Percentiles rank a stretch among this genome's conserved stretches.
phyloP scores from a whole-genome alignment of 495 filamentous ascomycete genomes.

The Aspergillus wentii region DNA sequence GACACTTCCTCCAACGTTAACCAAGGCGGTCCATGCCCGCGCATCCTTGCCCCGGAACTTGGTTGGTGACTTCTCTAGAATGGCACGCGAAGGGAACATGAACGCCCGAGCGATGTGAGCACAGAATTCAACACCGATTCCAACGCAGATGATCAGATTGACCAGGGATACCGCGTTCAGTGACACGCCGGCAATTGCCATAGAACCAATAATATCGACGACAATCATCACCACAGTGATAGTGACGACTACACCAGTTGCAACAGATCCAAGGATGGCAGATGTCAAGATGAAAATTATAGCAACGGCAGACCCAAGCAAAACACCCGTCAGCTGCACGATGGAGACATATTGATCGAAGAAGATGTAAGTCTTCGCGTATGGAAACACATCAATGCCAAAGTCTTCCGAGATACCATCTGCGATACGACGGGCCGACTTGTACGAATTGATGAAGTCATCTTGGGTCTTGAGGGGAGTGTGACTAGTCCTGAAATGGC shows the following conservation, averaged over 20 bases:
- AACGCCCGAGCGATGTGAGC: conserved; percentile 95
- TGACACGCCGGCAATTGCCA: conserved; percentile 85
- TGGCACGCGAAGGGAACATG: conserved; percentile 76
- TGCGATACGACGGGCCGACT: conserved; percentile 85
- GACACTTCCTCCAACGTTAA: conserved; percentile 89
- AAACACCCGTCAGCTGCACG: conserved; percentile 66
- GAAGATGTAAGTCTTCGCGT: conserved; percentile 96
- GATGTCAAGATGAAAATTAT: conserved; percentile 77
- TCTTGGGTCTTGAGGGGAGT: conserved; percentile 78
- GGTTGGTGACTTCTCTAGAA: conserved; percentile 66
- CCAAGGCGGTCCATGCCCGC: conserved; percentile 83
- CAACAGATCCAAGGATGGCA: conserved; percentile 74
- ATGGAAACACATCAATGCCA: conserved; percentile 80
- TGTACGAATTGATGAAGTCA: conserved; percentile 92
- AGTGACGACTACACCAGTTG: conserved; percentile 77
- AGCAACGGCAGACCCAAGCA: conserved; percentile 76
- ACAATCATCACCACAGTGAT: conserved; percentile 87
- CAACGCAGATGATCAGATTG: conserved; percentile 93
- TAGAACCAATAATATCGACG: conserved; percentile 89
- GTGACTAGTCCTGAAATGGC: conserved; percentile 88
- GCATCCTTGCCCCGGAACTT: conserved; percentile 74
- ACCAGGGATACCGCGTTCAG: conserved; percentile 96
- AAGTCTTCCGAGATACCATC: conserved; percentile 61
- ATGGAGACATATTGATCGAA: conserved; percentile 95
- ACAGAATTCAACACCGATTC: conserved; percentile 95